Evolutionary conservation across 345 rosid genomes (phyloP).

Genomic region (Citrus glauca): DNA sequence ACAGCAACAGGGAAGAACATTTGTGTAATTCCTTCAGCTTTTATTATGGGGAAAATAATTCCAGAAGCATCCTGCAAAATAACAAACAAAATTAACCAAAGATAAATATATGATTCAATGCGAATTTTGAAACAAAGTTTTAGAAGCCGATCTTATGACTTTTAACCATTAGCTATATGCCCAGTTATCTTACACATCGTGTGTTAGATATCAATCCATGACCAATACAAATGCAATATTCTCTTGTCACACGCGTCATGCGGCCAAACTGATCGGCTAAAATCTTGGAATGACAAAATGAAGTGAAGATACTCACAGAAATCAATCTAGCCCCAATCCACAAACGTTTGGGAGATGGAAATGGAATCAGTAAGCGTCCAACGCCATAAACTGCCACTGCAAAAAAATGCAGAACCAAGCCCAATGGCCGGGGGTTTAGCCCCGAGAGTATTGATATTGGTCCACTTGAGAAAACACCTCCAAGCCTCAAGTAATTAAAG

Average conservation of each 20-base stretch:
- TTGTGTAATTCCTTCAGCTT: conserved; percentile 14
- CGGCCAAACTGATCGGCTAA: no score
- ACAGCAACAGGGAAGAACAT: conserved; percentile 3
- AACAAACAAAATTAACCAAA: no score
- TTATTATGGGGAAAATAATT: conserved; percentile 7
- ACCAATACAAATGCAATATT: no score
- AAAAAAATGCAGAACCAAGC: conserved; percentile 33
- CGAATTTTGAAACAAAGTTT: no score
- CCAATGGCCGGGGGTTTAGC: conserved; percentile 30
- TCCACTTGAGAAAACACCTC: conserved; percentile 34
- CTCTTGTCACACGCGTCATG: no score
- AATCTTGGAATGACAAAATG: not conserved
- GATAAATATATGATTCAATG: not conserved
- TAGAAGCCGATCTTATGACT: no score
- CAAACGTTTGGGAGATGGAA: conserved; percentile 30
- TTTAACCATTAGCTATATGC: no score
- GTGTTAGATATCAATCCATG: no score
- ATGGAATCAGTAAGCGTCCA: conserved; percentile 27
- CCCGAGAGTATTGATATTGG: conserved; percentile 35
- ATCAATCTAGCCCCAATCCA: conserved; percentile 28
- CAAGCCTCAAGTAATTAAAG: conserved; percentile 34
- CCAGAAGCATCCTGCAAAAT: conserved; percentile 4
- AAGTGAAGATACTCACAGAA: conserved; percentile 12
- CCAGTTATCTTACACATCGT: not conserved
- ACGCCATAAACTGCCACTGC: conserved; percentile 28